These are phyloP conservation scores for Dimargaris xerosporica DNA, from an alignment of 192 early-diverging fungal species.

Conservation along the genomic window DNA sequence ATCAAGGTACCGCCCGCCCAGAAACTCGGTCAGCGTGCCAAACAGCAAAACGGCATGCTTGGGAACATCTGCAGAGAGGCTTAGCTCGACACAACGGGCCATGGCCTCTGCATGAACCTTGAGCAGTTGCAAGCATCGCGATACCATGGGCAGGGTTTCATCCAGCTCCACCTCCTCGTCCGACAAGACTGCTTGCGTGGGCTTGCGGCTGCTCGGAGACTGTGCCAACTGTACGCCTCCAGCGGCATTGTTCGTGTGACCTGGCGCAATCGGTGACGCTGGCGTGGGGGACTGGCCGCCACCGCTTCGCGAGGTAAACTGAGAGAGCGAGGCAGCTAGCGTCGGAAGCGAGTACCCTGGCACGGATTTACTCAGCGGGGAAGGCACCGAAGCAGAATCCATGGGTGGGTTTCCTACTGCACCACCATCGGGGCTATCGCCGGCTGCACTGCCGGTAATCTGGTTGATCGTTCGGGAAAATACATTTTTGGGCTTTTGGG, in stretches of 20 bases:
- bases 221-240: background rate
- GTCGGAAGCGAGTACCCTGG: conserved; percentile 16
- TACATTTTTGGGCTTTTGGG: conserved; percentile 22
- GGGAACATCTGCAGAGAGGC: conserved; percentile 42
- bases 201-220: too few species aligned
- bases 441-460: conserved; percentile 14
- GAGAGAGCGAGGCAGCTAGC: conserved; percentile 2
- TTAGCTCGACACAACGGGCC: conserved; percentile 62
- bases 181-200: background rate
- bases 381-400: background rate
- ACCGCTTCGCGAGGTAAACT: background rate
- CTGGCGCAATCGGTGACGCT: background rate
- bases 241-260: background rate
- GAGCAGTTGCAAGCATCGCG: conserved; percentile 31
- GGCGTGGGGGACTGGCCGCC: background rate
- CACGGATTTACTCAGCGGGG: background rate
- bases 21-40: conserved; percentile 52
- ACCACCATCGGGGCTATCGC: conserved; percentile 2
- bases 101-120: conserved; percentile 65
- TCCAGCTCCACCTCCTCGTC: conserved; percentile 10
- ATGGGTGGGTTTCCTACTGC: background rate
- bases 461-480: conserved; percentile 29
- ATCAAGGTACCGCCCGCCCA: conserved; percentile 74
- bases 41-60: conserved; percentile 51
- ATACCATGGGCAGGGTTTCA: background rate